These are phyloP conservation scores for Podospora australis DNA, from an alignment of 495 filamentous ascomycete species.

Conservation along the genomic window DNA sequence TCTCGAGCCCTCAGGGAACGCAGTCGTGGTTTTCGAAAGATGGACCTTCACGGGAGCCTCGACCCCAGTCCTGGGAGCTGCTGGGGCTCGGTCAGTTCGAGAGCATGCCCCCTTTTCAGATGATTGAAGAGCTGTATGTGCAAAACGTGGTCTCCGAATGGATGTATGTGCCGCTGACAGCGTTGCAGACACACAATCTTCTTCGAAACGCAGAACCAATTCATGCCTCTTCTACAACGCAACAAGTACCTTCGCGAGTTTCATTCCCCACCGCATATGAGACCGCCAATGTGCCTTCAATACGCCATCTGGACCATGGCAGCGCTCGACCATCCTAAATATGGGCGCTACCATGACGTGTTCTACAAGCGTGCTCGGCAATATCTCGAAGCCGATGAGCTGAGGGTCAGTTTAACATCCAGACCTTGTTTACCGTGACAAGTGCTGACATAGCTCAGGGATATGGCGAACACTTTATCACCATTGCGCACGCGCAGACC, in stretches of 20 bases:
- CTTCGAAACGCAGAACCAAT: conserved; percentile 31
- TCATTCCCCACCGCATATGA: conserved; percentile 37
- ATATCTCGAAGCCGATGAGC: conserved; percentile 43
- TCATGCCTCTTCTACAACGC: conserved; percentile 37
- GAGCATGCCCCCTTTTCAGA: conserved; percentile 35
- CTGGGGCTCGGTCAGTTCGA: conserved; percentile 38
- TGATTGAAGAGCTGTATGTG: conserved; percentile 45
- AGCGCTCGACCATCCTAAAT: conserved; percentile 32
- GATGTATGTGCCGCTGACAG: not conserved
- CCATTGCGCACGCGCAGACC: conserved; percentile 40
- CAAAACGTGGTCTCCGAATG: too few species aligned
- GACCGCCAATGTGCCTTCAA: conserved; percentile 44
- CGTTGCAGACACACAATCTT: conserved; percentile 33
- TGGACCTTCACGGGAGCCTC: not conserved
- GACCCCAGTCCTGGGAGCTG: conserved; percentile 17
- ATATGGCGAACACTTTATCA: conserved; percentile 40
- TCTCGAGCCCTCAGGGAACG: not conserved
- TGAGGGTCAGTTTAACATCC: conserved; percentile 30
- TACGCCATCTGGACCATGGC: conserved; percentile 44
- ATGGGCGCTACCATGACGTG: conserved; percentile 33
- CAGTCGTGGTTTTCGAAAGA: not conserved
- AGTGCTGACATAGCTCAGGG: conserved; percentile 22
- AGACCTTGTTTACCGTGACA: not conserved
- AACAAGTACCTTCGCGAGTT: conserved; percentile 34
- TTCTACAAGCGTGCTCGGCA: conserved; percentile 44